Evolutionary conservation across 345 rosid genomes (phyloP), one percentile per base, ranked within the genome.

Genomic region (Psidium friedrichsthalianum): DNA sequence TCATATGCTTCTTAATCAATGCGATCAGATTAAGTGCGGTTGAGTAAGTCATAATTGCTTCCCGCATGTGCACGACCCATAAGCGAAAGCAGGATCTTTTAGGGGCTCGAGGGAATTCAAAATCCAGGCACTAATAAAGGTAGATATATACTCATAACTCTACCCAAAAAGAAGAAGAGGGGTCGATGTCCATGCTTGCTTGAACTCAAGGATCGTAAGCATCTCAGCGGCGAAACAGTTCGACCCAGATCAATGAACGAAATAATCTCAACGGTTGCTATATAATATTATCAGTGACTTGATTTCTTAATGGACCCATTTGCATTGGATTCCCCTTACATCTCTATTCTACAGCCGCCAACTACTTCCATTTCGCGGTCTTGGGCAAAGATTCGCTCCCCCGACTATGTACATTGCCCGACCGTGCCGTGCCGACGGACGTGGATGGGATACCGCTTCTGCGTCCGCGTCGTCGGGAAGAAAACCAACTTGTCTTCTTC

Each of bases 391-490:
- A 18, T 36, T 10, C 8, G 13, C 47, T 69, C 47, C 13, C 8
- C 4, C 52, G 11, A 0, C 47, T 9, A 56, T 56, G 32, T 57
- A 56, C 58, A 54, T 69, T 69, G 80, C 14, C 80, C 13, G 4
- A 40, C 40, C 1, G 84, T 21, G 20, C 27, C 51, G 52, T 82
- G 82, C 51, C 95, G 92, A 25, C 92, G 95, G 89, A 96, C 89
- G 11, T 91, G 87, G 88, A 98, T 93, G 6, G 98, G 99, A 76
- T 94, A 98, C 27, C 95, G 94, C 91, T 98, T 98, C 87, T 94
- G 97, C 40, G 95, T 98, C 89, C 98, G 88, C 24, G 95, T 96
- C 0, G 98, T 98, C 6, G 98, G 99, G 86, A 98, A 98, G 94
- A 96, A 98, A 1, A 98, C 92, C 80, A 98, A 53, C 93, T 93